Percentiles rank a stretch among this genome's conserved stretches.
Conservation (phyloP, 768 basidiomycete genomes). For the Tubosaeta sp. region DNA sequence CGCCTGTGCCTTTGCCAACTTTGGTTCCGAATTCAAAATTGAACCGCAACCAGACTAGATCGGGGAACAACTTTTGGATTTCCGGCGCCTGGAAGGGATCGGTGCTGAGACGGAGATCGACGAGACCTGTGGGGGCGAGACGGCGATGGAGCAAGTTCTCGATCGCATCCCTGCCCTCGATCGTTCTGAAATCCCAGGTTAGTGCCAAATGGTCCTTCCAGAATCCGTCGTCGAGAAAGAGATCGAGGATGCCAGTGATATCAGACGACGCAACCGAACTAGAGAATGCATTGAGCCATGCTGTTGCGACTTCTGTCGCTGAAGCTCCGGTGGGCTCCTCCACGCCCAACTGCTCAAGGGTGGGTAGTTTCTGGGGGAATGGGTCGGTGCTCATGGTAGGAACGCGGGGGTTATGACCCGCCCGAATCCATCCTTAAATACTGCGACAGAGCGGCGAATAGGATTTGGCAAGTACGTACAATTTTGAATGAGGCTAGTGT, state of each 20-base stretch:
- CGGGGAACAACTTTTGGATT: constrained; percentile 43
- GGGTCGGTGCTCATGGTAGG: constrained; percentile 15
- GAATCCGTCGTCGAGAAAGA: constrained; percentile 31
- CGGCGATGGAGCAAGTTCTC: constrained; percentile 37
- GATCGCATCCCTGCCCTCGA: constrained; percentile 39
- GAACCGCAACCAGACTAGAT: constrained; percentile 54
- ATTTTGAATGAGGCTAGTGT: not conserved
- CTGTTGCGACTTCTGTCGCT: constrained; percentile 15
- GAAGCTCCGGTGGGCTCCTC: constrained; percentile 17
- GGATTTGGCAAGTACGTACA: not conserved
- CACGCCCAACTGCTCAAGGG: constrained; percentile 27
- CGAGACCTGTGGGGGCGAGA: constrained; percentile 25
- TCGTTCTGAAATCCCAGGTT: constrained; percentile 55
- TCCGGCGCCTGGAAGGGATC: constrained; percentile 24
- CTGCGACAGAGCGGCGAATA: not conserved
- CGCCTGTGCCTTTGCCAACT: constrained; percentile 47
- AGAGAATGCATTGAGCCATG: constrained; percentile 26
- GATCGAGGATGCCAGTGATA: constrained; percentile 15
- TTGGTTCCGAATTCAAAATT: constrained; percentile 52
- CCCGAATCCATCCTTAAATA: not conserved
- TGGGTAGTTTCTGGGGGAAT: constrained; percentile 27
- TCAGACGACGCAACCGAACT: constrained; percentile 18
- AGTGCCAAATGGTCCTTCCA: constrained; percentile 56
- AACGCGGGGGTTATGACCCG: not conserved
- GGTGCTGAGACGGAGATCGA: constrained; percentile 17